Evolutionary conservation across 352 stramenopile species (phyloP), one percentile per base, ranked within the genome.

Genomic region (Phytophthora pistaciae): DNA sequence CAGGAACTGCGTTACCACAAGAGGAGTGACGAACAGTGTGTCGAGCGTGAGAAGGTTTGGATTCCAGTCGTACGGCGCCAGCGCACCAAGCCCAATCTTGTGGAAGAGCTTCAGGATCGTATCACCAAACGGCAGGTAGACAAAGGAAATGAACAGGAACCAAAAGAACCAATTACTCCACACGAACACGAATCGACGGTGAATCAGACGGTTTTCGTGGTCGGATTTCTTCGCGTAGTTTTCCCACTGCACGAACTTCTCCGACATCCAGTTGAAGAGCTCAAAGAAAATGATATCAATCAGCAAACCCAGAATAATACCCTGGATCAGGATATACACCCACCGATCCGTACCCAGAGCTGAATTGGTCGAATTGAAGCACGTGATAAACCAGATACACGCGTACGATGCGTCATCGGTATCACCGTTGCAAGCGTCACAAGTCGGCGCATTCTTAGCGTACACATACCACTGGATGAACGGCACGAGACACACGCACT

Each of bases 141-240:
- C 86, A 61, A 97, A 97, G 25, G 91, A 91, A 20, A 97, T 79
- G 56, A 96, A 96, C 3, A 97, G 68, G 60, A 96, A 97, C 91
- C 91, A 97, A 63, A 96, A 96, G 73, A 97, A 97, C 91, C 91
- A 96, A 75, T 97, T 97, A 71, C 89, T 95, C 91, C 91, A 97
- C 38, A 96, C 89, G 56, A 97, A 97, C 9, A 97, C 87, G 59
- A 97, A 97, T 40, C 87, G 88, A 18, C 91, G 88, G 53, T 95
- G 90, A 38, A 96, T 95, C 31, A 96, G 63, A 1, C 88, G 88
- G 74, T 95, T 93, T 66, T 96, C 90, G 65, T 94, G 89, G 44
- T 96, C 88, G 13, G 88, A 93, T 68, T 95, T 96, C 68, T 91
- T 92, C 29, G 83, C 77, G 59, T 92, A 96, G 66, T 96, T 96